Evolutionary conservation across 176 grass and related monocot species (phyloP).

Genomic region (Zizania latifolia): DNA sequence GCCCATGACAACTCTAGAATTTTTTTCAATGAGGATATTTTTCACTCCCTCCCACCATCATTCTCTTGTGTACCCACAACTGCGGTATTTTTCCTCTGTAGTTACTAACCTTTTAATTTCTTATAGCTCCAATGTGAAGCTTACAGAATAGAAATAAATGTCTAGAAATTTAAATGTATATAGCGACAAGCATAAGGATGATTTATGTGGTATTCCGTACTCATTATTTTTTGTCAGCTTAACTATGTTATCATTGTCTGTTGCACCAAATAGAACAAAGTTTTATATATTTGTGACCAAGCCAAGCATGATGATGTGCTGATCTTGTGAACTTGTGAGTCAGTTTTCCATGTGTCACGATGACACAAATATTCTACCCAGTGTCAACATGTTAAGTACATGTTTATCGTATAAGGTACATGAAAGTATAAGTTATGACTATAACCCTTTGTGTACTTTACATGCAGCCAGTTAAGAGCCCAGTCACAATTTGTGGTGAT

Average conservation of each 20-base stretch:
- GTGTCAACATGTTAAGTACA: not conserved
- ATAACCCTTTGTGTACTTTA: not conserved
- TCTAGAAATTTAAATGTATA: not conserved
- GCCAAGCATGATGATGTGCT: not conserved
- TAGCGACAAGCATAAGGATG: not conserved
- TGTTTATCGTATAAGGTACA: not conserved
- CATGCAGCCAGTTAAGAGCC: slow-evolving; percentile 74
- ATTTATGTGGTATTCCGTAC: not conserved
- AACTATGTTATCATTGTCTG: not conserved
- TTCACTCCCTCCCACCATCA: not conserved
- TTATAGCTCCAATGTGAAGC: not conserved
- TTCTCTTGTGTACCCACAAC: not conserved
- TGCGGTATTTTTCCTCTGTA: not conserved
- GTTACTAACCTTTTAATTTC: not conserved
- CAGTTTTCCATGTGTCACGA: not conserved
- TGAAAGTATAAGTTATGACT: not conserved
- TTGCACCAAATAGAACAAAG: not conserved
- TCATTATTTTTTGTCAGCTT: not conserved
- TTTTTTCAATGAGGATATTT: not conserved
- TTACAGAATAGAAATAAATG: not conserved
- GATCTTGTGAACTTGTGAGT: too few species aligned
- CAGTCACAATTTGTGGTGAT: slow-evolving; percentile 85
- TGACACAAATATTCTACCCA: not conserved
- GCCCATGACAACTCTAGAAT: not conserved
- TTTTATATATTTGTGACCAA: not conserved